Evolutionary conservation across 2,329 filamentous ascomycete genomes (phyloP).

Genomic region (Gremmenia infestans): DNA sequence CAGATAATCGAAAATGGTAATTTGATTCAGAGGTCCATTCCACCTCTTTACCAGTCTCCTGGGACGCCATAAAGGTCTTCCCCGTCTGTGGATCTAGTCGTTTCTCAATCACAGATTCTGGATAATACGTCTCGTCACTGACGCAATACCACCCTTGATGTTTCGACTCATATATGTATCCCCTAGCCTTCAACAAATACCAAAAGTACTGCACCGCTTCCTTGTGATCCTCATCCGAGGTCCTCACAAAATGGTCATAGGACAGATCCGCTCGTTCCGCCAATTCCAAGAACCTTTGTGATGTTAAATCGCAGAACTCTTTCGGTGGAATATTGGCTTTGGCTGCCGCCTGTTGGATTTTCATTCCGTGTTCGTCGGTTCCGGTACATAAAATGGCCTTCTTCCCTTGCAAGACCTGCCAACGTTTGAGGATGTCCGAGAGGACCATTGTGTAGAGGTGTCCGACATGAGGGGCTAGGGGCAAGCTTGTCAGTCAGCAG

Average conservation of each 20-base stretch:
- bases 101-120: slow-evolving; percentile 66
- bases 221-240: slow-evolving; percentile 76
- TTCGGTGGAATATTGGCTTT: slow-evolving; percentile 68
- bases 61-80: slow-evolving; percentile 73
- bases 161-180: slow-evolving; percentile 76
- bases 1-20: slow-evolving; percentile 89
- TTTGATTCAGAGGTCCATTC: slow-evolving; percentile 93
- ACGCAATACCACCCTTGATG: slow-evolving; percentile 97
- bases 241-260: slow-evolving; percentile 87
- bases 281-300: slow-evolving; percentile 72
- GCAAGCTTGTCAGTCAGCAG: not conserved
- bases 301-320: slow-evolving; percentile 82
- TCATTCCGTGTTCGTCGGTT: slow-evolving; percentile 96
- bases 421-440: slow-evolving; percentile 86
- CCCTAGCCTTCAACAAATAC: slow-evolving; percentile 69
- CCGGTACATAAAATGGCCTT: slow-evolving; percentile 77
- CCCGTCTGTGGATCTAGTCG: slow-evolving; percentile 76
- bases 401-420: slow-evolving; percentile 71
- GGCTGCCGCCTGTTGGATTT: slow-evolving; percentile 82
- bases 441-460: slow-evolving; percentile 93
- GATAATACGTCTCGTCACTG: slow-evolving; percentile 95
- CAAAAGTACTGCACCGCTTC: slow-evolving; percentile 87
- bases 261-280: slow-evolving; percentile 64
- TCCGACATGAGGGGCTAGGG: slow-evolving; percentile 80
- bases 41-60: slow-evolving; percentile 86